Evolutionary conservation across 768 basidiomycete species (phyloP).

Genomic region (Chlorophyllum brunneum): DNA sequence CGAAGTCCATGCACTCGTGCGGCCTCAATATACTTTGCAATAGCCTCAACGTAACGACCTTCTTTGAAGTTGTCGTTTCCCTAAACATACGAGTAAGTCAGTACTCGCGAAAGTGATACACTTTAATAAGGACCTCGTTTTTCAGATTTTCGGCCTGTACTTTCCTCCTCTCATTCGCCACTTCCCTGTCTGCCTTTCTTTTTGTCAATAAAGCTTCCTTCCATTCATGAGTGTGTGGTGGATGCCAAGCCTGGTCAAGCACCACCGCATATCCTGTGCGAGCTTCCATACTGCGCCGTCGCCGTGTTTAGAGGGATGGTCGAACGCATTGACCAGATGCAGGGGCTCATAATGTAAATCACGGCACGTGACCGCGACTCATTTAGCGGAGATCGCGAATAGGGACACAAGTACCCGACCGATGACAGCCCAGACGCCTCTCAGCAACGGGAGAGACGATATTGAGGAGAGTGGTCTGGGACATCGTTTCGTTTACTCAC

Average conservation of each 20-base stretch:
- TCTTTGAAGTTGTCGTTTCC: slow-evolving; percentile 29
- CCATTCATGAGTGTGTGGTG: too few relatives aligned
- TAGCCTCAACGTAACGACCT: slow-evolving; percentile 28
- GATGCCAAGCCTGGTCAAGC: too few relatives aligned
- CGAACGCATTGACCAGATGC: neutral
- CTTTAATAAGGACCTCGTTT: slow-evolving; percentile 12
- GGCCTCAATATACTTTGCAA: slow-evolving; percentile 23
- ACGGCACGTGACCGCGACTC: neutral
- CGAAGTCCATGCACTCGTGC: slow-evolving; percentile 26
- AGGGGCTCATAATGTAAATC: neutral
- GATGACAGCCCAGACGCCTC: too few relatives aligned
- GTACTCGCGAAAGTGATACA: neutral
- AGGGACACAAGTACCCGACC: too few relatives aligned
- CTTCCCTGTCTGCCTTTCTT: neutral
- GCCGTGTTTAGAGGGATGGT: neutral
- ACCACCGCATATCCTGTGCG: too few relatives aligned
- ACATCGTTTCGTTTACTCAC: too few relatives aligned
- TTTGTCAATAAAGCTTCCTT: too few relatives aligned
- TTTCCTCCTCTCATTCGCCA: neutral
- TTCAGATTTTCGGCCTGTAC: slow-evolving; percentile 14
- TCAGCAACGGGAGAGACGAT: too few relatives aligned
- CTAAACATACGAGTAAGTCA: slow-evolving; percentile 16
- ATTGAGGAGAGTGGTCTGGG: too few relatives aligned
- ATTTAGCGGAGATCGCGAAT: too few relatives aligned
- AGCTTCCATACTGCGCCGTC: neutral